Base-by-base conservation (phyloP, 176 grass and related monocot species). In the Carex scoparia region DNA sequence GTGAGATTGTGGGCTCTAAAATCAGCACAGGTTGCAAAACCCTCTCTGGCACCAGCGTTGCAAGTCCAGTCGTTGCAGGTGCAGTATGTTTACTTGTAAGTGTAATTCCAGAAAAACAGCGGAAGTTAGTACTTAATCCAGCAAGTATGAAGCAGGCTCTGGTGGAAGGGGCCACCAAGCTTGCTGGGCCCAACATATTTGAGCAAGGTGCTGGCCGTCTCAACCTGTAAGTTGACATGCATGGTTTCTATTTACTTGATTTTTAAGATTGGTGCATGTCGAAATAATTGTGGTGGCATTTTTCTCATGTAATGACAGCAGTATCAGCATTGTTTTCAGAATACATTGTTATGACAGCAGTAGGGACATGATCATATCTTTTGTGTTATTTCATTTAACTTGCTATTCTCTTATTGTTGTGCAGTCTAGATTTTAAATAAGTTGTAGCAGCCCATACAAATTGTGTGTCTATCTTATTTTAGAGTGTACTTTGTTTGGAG, bases 21-120 rank as follows among this genome's bases (percentile, higher is more conserved):
- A 98, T 95, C 87, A 98, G 95, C 89, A 95, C 95, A 69, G 95
- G 93, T 65, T 95, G 95, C 87, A 98, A 98, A 86, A 94, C 89
- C 77, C 93, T 98, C 48, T 98, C 95, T 78, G 95, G 95, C 61
- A 98, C 95, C 80, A 98, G 95, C 81, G 95, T 98, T 72, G 95
- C 95, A 76, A 98, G 93, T 81, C 95, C 95, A 5, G 95, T 98
- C 62, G 91, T 98, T 78, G 95, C 95, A 84, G 95, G 95, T 66
- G 90, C 89, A 30, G 93, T 98, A 76, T 98, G 96, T 82, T 88
- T 98, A 84, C 96, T 98, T 56, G 88, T 93, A 80, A 98, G 93
- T 87, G 81, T 98, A 58, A 91, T 95, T 61, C 90, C 96, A 28
- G 83, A 93, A 84, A 89, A 87, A 35, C 86, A 85, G 81, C 72